Evolutionary conservation across 148 eudicot species (phyloP).

Genomic region (Gaultheria prostrata): DNA sequence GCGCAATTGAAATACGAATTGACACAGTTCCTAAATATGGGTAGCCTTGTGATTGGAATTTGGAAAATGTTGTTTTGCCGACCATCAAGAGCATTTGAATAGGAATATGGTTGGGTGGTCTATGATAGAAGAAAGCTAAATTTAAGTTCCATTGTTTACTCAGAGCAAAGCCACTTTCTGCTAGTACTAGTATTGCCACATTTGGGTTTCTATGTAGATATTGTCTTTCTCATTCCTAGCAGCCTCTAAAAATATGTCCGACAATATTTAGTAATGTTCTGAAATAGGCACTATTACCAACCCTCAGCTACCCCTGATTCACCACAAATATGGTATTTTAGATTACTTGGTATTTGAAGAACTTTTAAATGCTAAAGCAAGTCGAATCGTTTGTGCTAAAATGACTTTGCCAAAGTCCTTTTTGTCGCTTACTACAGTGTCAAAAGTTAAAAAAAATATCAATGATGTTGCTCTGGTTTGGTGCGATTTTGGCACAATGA

Average conservation of each 20-base stretch:
- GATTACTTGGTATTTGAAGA: not conserved
- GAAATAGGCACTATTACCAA: not conserved
- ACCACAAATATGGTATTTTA: not conserved
- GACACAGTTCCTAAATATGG: not conserved
- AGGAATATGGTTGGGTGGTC: not conserved
- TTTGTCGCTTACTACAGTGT: no score
- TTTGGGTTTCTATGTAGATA: not conserved
- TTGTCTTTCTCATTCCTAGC: not conserved
- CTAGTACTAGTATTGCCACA: not conserved
- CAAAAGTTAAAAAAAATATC: no score
- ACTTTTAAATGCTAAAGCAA: not conserved
- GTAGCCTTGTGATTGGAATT: not conserved
- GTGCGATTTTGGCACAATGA: no score
- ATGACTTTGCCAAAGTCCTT: no score
- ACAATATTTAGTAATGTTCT: not conserved
- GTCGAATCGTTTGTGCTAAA: no score
- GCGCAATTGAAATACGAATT: not conserved
- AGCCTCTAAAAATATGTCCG: not conserved
- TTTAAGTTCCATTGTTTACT: not conserved
- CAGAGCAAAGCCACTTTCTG: not conserved
- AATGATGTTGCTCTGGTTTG: no score
- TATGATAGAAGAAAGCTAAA: no score
- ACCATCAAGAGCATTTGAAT: not conserved
- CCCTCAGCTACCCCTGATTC: not conserved
- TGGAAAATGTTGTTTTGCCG: not conserved